Base-by-base conservation (phyloP, 192 early-diverging fungal species). In the Glomus cerebriforme region DNA sequence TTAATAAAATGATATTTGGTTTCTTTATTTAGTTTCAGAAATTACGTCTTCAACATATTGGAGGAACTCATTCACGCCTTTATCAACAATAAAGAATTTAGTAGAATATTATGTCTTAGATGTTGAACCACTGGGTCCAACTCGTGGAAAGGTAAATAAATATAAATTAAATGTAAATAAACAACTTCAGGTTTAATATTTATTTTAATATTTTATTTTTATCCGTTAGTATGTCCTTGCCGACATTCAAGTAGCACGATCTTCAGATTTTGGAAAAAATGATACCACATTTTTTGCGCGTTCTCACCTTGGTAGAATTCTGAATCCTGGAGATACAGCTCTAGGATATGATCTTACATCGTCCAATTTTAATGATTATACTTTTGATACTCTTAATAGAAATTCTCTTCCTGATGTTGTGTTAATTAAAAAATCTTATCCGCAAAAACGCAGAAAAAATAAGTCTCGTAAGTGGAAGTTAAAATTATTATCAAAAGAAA, bases 61-160 rank as follows among this genome's bases (percentile, higher is more conserved):
- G 96, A 92, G 97, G 39, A 83, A 85, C 12, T 93, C 96, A 59
- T 95, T 98, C 83, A 79, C 75, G 2, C 74, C 95, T 2, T 82
- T 99, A 26, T 90, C 92, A 77, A 91, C 92, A 19, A 87, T 89
- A 72, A 93, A 93, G 82, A 91, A 95, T 45, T 83, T 98, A 82
- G 88, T 90, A 72, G 96, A 99, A 83, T 99, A 94, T 82, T 98
- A 97, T 87, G 94, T 99, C 8, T 85, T 99, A 65, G 97, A 99
- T 84, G 92, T 97, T 10, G 92, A 96, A 78, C 90, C 91, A 19
- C 88, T 97, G 45, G 92, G 93, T 4, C 92, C 91, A 31, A 87
- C 88, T 31, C 83, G 84, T 68, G 94, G 94, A 43, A 93, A 93
- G 63, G 75, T 77, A 76, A 63, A 26, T 45, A 58, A 27, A 54